phyloP scores from a whole-genome alignment of 2,329 filamentous ascomycete genomes.

The Didymellaceae sp. region DNA sequence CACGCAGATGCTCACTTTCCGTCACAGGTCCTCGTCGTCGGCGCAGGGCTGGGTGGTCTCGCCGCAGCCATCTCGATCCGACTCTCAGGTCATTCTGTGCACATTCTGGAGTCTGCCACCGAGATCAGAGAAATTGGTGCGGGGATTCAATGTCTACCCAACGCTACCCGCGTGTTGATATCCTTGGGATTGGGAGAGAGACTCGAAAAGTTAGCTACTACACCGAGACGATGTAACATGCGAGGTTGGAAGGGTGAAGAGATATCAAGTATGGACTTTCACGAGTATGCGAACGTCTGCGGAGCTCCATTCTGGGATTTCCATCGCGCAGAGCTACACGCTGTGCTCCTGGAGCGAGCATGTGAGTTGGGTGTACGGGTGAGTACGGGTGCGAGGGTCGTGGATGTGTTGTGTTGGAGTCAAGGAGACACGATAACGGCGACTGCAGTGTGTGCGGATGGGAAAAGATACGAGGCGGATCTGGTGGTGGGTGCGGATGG shows the following conservation, averaged over 20 bases:
- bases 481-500: constrained; percentile 59
- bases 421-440: constrained; percentile 39
- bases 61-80: constrained; percentile 57
- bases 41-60: constrained; percentile 64
- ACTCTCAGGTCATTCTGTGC: constrained; percentile 56
- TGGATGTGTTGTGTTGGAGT: constrained; percentile 49
- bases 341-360: constrained; percentile 56
- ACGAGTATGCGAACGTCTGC: constrained; percentile 45
- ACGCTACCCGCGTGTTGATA: constrained; percentile 56
- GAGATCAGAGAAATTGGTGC: constrained; percentile 59
- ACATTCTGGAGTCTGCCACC: constrained; percentile 56
- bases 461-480: constrained; percentile 49
- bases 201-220: constrained; percentile 53
- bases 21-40: constrained; percentile 56
- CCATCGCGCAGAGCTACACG: constrained; percentile 61
- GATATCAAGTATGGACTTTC: constrained; percentile 58
- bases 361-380: constrained; percentile 57
- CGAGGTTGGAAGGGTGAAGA: constrained; percentile 60
- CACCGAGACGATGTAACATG: constrained; percentile 55
- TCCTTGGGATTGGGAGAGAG: constrained; percentile 57
- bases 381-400: constrained; percentile 54
- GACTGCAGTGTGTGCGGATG: constrained; percentile 51
- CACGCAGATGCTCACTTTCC: not conserved
- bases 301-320: constrained; percentile 62
- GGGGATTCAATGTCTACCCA: constrained; percentile 60